Percentiles rank a stretch among this genome's conserved stretches.
These are phyloP conservation scores for Cyclotella atomus DNA, from an alignment of 108 stramenopile genomes.

Conservation along the genomic window DNA sequence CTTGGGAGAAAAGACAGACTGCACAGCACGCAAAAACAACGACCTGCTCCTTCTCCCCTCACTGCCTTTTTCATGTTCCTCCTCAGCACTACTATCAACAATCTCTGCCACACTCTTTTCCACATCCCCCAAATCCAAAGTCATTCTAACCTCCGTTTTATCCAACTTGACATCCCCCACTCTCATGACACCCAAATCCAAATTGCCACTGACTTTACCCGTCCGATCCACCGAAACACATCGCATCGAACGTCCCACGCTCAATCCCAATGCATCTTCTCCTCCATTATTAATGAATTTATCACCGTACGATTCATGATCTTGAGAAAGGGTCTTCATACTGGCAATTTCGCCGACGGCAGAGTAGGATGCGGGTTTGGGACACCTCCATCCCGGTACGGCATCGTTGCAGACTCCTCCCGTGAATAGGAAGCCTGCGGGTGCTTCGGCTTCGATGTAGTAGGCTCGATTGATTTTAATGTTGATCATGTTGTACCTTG, in stretches of 20 bases:
- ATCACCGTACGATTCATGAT: neutral
- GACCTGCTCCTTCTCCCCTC: neutral
- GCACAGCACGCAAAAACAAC: no score
- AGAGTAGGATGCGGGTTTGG: neutral
- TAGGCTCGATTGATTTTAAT: conserved; percentile 34
- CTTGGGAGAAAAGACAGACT: no score
- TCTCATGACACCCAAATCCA: conserved; percentile 33
- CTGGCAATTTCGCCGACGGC: neutral
- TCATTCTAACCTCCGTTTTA: conserved; percentile 5
- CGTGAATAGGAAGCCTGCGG: conserved; percentile 33
- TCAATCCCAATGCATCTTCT: conserved; percentile 25
- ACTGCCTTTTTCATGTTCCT: neutral
- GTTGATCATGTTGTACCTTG: conserved; percentile 25
- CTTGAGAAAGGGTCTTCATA: neutral
- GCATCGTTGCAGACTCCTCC: conserved; percentile 35
- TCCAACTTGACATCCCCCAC: conserved; percentile 26
- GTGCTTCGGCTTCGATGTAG: conserved; percentile 29
- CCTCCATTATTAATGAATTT: neutral
- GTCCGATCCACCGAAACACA: conserved; percentile 24
- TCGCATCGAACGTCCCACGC: conserved; percentile 4
- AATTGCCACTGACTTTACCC: conserved; percentile 4
- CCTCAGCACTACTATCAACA: neutral
- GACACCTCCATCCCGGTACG: conserved; percentile 22
- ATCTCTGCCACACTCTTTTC: neutral
- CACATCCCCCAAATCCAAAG: conserved; percentile 16